Evolutionary conservation across 192 early-diverging fungal genomes (phyloP), one percentile per base, ranked within the genome.

Genomic region (Lobulomyces angularis): DNA sequence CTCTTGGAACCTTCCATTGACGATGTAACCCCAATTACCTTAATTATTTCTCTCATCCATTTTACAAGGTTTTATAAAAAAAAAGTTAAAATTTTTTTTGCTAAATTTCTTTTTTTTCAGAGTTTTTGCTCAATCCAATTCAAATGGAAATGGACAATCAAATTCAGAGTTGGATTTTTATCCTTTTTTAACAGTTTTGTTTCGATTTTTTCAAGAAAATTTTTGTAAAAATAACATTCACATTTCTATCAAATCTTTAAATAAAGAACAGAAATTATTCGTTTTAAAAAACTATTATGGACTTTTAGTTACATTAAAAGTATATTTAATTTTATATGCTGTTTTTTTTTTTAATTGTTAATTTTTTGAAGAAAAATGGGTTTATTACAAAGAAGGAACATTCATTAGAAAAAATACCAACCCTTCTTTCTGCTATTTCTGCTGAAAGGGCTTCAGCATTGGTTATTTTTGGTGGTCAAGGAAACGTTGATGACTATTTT

Each of bases 401-500:
- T 12, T 8, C 9, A 20, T 37, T n/a, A 14, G 21, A 8, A 37
- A 8, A 8, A 8, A 20, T 0, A 19, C 33, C 19, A 46, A 35
- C 11, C 41, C 45, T 11, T 32, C 45, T 35, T 4, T 46, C 3
- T 46, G n/a, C n/a, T n/a, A n/a, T 46, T 23, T 23, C 33, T 18
- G 45, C 36, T 11, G 45, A 27, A 12, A 43, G 20, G 8, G 46
- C 56, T 8, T 43, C 58, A 5, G 19, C 83, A 25, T 79, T 87
- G 51, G 85, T 88, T 27, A 74, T 95, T 46, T 95, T 95, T 78
- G 90, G 90, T 46, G 90, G 90, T 32, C 90, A 95, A 65, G 90
- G 90, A 46, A 89, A 86, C 54, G 83, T 86, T 27, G 82, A 88
- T 45, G 88, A 87, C 46, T 95, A 89, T 73, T 88, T 95, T 74